Evolutionary conservation across 805 yeast species (phyloP).

Genomic region (Huiozyma naganishii): DNA sequence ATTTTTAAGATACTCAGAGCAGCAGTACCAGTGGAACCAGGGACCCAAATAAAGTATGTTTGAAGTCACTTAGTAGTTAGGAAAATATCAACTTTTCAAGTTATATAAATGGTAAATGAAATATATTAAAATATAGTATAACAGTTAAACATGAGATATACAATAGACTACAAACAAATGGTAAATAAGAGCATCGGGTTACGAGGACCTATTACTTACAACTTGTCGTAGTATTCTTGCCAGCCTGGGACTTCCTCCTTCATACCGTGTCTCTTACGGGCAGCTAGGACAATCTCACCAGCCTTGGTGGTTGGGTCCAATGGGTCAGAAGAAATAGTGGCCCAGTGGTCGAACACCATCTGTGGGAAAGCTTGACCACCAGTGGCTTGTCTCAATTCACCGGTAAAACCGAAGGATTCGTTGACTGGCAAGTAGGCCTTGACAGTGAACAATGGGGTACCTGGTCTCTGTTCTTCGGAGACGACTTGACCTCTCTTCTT

Average conservation of each 20-base stretch:
- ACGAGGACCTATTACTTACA: constrained; percentile 32
- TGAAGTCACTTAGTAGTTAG: no score
- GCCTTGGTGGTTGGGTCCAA: constrained; percentile 72
- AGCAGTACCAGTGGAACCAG: no score
- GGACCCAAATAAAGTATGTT: no score
- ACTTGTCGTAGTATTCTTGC: constrained; percentile 96
- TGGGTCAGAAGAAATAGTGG: constrained; percentile 83
- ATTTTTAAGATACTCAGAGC: neutral
- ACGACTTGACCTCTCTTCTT: constrained; percentile 99
- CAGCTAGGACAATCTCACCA: constrained; percentile 50
- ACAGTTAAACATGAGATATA: neutral
- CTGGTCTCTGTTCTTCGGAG: constrained; percentile 99
- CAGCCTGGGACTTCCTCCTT: constrained; percentile 97
- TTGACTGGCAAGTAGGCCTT: constrained; percentile 99
- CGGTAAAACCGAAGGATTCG: constrained; percentile 99
- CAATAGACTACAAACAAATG: constrained; percentile 9
- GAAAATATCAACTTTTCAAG: neutral
- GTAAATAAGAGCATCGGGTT: constrained; percentile 4
- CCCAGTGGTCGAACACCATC: constrained; percentile 99
- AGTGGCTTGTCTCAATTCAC: constrained; percentile 98
- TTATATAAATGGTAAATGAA: constrained; percentile 2
- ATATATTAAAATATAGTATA: constrained; percentile 1
- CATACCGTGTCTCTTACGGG: constrained; percentile 94
- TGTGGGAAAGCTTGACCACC: constrained; percentile 99
- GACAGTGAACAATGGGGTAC: constrained; percentile 99